Conservation (phyloP, 768 basidiomycete species). For the Boletus barrowsii region DNA sequence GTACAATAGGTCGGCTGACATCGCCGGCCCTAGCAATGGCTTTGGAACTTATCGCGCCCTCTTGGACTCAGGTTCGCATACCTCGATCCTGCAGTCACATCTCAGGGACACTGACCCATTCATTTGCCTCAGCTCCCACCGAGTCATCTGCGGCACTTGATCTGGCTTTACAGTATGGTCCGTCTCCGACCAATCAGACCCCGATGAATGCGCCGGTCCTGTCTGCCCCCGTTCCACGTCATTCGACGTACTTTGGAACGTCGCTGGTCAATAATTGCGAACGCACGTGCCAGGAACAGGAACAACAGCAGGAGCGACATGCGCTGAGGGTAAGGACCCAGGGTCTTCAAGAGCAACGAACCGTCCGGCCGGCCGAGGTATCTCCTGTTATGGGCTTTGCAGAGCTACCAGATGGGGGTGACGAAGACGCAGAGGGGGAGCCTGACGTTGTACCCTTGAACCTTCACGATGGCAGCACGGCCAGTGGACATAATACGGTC, state of each 20-base stretch:
- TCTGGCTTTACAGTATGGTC: slow-evolving; percentile 24
- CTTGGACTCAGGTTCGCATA: slow-evolving; percentile 30
- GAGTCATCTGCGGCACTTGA: slow-evolving; percentile 24
- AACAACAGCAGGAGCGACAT: slow-evolving; percentile 32
- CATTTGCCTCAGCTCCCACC: slow-evolving; percentile 14
- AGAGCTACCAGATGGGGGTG: slow-evolving; percentile 27
- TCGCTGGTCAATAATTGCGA: slow-evolving; percentile 33
- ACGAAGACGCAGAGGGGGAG: slow-evolving; percentile 38
- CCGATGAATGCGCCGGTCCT: slow-evolving; percentile 25
- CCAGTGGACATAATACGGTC: slow-evolving; percentile 30
- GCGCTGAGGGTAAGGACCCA: slow-evolving; percentile 32
- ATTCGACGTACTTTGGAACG: slow-evolving; percentile 30
- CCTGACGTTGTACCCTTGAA: slow-evolving; percentile 28
- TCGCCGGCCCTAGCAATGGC: slow-evolving; percentile 20
- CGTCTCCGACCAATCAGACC: slow-evolving; percentile 13
- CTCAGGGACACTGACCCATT: slow-evolving; percentile 1
- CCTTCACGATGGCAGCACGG: slow-evolving; percentile 17
- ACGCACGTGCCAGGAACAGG: slow-evolving; percentile 39
- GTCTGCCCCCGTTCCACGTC: slow-evolving; percentile 33
- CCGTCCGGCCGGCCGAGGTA: slow-evolving; percentile 33
- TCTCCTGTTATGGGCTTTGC: slow-evolving; percentile 31
- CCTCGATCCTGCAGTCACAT: not conserved
- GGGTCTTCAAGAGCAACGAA: slow-evolving; percentile 31
- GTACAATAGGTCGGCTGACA: slow-evolving; percentile 23
- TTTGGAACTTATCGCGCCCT: slow-evolving; percentile 21